Evolutionary conservation across 176 grass and related monocot species (phyloP).

Genomic region (Sorghum bicolor): Sorghum_bicolor_NCBIv3 NC_012870.2:74337001-74337500

Average conservation of each 20-base stretch:
- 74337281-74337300: neutral
- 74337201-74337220: too few relatives aligned
- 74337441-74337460: neutral
- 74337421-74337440: neutral
- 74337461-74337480: neutral
- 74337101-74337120: neutral
- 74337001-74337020: neutral
- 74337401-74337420: neutral
- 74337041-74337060: neutral
- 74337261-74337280: too few relatives aligned
- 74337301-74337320: neutral
- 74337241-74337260: too few relatives aligned
- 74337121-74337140: neutral
- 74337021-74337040: neutral
- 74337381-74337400: neutral
- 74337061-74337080: neutral
- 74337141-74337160: neutral
- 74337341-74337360: neutral
- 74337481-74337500: slow-evolving; percentile 7
- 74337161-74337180: neutral
- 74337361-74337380: neutral
- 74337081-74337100: neutral
- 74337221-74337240: too few relatives aligned
- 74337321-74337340: neutral
- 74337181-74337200: neutral